Percentiles rank a stretch among this genome's conserved stretches.
Evolutionary conservation across 345 rosid species (phyloP).

Genomic region (Eucalyptus brandiana): DNA sequence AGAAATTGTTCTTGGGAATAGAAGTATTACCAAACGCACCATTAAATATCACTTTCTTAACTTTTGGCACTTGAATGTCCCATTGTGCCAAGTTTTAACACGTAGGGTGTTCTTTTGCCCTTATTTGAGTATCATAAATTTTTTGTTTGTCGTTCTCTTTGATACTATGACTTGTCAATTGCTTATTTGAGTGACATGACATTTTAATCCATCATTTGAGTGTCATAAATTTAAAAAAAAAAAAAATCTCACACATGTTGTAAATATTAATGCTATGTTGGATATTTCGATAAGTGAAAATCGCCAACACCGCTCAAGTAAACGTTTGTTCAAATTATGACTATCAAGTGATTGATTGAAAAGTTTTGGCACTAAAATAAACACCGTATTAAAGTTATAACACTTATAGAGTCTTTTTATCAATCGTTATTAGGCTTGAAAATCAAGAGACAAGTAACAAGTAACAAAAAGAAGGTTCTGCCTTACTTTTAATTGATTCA

Average conservation of each 20-base stretch:
- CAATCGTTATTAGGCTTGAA: background rate
- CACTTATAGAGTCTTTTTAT: too few relatives aligned
- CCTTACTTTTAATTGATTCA: background rate
- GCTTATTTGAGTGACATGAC: background rate
- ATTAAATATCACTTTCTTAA: too few relatives aligned
- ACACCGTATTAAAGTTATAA: background rate
- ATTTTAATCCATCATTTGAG: background rate
- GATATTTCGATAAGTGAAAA: background rate
- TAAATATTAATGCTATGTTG: background rate
- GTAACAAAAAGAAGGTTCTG: background rate
- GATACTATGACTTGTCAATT: background rate
- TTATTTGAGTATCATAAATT: too few relatives aligned
- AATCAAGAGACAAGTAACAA: background rate
- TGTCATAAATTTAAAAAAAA: too few relatives aligned
- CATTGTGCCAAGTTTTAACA: too few relatives aligned
- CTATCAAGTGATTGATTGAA: background rate
- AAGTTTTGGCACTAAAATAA: background rate
- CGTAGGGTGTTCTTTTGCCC: too few relatives aligned
- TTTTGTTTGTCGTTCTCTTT: too few relatives aligned
- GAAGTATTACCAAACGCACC: rapidly evolving
- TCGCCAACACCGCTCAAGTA: background rate
- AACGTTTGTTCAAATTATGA: too few relatives aligned
- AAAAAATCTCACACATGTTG: too few relatives aligned
- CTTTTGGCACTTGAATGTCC: too few relatives aligned
- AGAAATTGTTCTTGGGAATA: too few relatives aligned